A percentile compares a stretch with the other conserved stretches of the same genome.
These are phyloP conservation scores for Clonostachys chloroleuca DNA, from an alignment of 2,329 filamentous ascomycete species.

Conservation along the genomic window DNA sequence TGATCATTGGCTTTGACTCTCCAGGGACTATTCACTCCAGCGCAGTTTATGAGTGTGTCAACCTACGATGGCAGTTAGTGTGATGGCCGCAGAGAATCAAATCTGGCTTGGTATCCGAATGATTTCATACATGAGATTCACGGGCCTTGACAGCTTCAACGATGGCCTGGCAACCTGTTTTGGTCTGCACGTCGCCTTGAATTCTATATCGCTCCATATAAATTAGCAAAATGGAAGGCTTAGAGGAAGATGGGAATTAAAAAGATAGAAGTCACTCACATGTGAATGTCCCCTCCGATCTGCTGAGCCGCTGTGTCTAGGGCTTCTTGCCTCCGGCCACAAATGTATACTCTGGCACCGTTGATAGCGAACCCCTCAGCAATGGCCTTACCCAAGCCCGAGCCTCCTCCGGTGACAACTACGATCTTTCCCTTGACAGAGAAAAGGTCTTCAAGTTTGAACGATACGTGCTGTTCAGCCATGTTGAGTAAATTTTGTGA, in stretches of 20 bases:
- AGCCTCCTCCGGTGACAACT: constrained; percentile 38
- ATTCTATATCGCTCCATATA: constrained; percentile 4
- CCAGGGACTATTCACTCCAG: constrained; percentile 14
- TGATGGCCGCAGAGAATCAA: neutral
- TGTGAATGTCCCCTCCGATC: constrained; percentile 12
- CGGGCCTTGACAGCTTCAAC: constrained; percentile 10
- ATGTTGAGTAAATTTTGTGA: neutral
- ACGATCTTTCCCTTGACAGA: constrained; percentile 29
- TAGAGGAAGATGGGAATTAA: neutral
- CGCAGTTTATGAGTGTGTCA: constrained; percentile 17
- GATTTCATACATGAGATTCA: constrained; percentile 9
- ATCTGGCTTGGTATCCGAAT: neutral
- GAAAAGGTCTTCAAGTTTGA: constrained; percentile 22
- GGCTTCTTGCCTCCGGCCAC: constrained; percentile 32
- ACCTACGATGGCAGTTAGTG: constrained; percentile 4
- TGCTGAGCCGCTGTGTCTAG: constrained; percentile 24
- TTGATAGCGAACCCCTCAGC: constrained; percentile 34
- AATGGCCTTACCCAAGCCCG: constrained; percentile 38
- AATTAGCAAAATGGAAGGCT: neutral
- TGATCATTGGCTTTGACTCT: constrained; percentile 8
- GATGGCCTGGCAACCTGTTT: constrained; percentile 14
- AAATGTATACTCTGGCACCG: constrained; percentile 40
- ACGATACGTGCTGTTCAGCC: constrained; percentile 11
- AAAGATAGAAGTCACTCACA: constrained; percentile 1
- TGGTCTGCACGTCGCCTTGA: constrained; percentile 15